phyloP scores from a whole-genome alignment of 2,329 filamentous ascomycete species.

The Arthrobotrys conoides region DNA sequence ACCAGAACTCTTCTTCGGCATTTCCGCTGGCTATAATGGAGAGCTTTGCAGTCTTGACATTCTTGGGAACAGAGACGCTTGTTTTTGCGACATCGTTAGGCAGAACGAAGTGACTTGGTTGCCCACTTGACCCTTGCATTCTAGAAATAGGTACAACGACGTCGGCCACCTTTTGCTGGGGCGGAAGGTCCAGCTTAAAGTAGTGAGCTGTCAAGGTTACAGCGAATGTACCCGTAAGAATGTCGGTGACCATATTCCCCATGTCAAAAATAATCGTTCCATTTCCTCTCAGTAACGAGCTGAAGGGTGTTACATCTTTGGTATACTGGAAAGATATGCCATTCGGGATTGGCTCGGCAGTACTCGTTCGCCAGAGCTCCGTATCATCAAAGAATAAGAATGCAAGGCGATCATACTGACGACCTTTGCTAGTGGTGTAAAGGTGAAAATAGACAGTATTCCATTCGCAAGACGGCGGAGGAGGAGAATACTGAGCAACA shows the following conservation, averaged over 20 bases:
- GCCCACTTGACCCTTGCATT: constrained; percentile 69
- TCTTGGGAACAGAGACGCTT: constrained; percentile 74
- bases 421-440: constrained; percentile 78
- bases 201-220: constrained; percentile 73
- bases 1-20: constrained; percentile 86
- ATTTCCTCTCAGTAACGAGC: constrained; percentile 76
- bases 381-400: constrained; percentile 82
- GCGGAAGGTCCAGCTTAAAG: constrained; percentile 81
- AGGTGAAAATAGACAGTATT: constrained; percentile 82
- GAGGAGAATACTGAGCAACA: constrained; percentile 68
- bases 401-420: constrained; percentile 82
- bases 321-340: constrained; percentile 77
- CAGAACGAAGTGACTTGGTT: constrained; percentile 77
- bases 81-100: constrained; percentile 67
- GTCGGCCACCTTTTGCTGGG: constrained; percentile 70
- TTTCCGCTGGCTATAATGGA: constrained; percentile 84
- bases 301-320: constrained; percentile 83
- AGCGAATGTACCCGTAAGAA: constrained; percentile 81
- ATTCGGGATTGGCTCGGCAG: constrained; percentile 79
- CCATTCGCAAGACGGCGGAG: constrained; percentile 78
- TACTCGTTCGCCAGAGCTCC: constrained; percentile 87
- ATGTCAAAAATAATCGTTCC: constrained; percentile 86
- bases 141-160: constrained; percentile 70
- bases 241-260: constrained; percentile 78
- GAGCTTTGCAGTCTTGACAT: constrained; percentile 78